Evolutionary conservation across 2,329 filamentous ascomycete genomes (phyloP).

Genomic region (Grosmannia serpens): DNA sequence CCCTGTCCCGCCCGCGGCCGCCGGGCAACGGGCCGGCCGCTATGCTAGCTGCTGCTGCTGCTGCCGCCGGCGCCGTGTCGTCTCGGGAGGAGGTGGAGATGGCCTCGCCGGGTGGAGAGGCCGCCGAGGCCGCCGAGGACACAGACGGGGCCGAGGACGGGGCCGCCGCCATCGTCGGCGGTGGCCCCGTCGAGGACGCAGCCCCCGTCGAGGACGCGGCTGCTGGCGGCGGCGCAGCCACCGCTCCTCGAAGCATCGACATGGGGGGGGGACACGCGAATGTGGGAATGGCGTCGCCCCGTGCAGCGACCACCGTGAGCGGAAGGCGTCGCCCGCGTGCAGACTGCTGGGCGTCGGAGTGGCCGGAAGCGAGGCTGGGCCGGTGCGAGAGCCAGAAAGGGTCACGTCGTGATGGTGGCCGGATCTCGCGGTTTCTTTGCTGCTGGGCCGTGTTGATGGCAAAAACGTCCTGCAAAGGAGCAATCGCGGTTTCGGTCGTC

Average conservation of each 20-base stretch:
- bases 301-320: no score
- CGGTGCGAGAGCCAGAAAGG: no score
- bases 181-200: conserved; percentile 2
- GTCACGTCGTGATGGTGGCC: conserved; percentile 2
- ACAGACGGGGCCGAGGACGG: no score
- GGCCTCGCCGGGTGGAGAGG: conserved; percentile 1
- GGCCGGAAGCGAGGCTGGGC: no score
- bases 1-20: conserved; percentile 36
- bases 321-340: conserved; percentile 1
- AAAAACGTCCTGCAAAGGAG: conserved; percentile 5
- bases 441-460: background rate
- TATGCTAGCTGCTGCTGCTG: no score
- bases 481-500: conserved; percentile 9
- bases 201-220: conserved; percentile 3
- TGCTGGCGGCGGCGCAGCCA: conserved; percentile 14
- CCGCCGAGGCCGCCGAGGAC: background rate
- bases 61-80: background rate
- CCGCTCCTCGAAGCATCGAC: conserved; percentile 31
- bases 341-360: no score
- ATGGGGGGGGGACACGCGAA: conserved; percentile 25
- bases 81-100: conserved; percentile 1
- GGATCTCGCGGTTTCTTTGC: background rate
- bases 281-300: conserved; percentile 19
- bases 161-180: background rate
- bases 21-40: background rate